Percentiles rank a stretch among this genome's conserved stretches.
Evolutionary conservation across 371 early-diverging fungal genomes (phyloP).

Genomic region (Mucor sp.): DNA sequence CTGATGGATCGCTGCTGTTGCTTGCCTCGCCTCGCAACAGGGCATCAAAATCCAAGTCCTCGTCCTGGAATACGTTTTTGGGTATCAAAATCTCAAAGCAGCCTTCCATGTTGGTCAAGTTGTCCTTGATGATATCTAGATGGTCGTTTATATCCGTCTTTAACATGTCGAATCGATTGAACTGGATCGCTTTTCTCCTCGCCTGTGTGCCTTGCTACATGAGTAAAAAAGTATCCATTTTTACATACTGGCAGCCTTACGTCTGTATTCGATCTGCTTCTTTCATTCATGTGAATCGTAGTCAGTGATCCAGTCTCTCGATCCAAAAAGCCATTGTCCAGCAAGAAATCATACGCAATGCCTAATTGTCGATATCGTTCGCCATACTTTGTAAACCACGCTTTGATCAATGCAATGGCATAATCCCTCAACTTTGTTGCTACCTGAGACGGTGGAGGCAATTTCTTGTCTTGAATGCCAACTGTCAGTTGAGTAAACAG

Average conservation of each 20-base stretch:
- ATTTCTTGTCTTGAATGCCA: conserved; percentile 55
- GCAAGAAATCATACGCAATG: conserved; percentile 60
- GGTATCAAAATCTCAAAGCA: conserved; percentile 66
- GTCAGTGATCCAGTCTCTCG: conserved; percentile 2
- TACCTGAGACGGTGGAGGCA: conserved; percentile 62
- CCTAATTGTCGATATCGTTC: conserved; percentile 51
- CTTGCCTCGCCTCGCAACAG: conserved; percentile 30
- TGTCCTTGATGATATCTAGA: conserved; percentile 52
- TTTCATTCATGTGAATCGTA: conserved; percentile 26
- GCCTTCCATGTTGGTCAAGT: conserved; percentile 54
- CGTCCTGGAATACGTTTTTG: conserved; percentile 22
- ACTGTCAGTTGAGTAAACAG: conserved; percentile 54
- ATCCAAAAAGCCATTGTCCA: conserved; percentile 29
- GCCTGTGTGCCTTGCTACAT: conserved; percentile 17
- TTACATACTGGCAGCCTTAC: conserved; percentile 3
- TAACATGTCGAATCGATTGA: conserved; percentile 43
- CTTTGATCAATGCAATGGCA: conserved; percentile 54
- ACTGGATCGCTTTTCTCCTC: conserved; percentile 40
- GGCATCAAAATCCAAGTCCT: conserved; percentile 37
- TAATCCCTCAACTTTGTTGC: conserved; percentile 55
- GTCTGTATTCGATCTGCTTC: conserved; percentile 19
- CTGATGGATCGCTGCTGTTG: neutral
- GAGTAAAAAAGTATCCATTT: neutral
- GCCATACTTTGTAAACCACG: conserved; percentile 64
- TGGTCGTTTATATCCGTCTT: conserved; percentile 45